Evolutionary conservation across 1,284 basidiomycete species (phyloP).

Genomic region (Irpex sp.): DNA sequence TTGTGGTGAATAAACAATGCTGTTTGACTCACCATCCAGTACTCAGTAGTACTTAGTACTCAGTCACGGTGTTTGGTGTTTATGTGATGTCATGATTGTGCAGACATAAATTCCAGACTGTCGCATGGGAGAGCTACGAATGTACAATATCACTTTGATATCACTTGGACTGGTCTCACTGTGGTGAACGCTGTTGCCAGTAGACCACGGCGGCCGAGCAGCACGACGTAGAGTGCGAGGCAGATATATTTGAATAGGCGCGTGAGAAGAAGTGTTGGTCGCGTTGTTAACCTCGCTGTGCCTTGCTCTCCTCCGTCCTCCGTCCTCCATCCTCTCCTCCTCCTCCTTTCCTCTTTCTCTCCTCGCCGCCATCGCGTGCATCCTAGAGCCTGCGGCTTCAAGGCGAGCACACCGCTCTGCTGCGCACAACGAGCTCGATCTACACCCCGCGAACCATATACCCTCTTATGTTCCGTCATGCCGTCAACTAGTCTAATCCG

Average conservation of each 20-base stretch:
- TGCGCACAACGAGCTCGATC: not conserved
- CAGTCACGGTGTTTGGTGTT: too few species aligned
- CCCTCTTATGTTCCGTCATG: slow-evolving; percentile 1
- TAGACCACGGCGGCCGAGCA: not conserved
- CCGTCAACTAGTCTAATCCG: not conserved
- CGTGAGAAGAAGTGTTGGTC: not conserved
- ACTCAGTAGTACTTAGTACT: too few species aligned
- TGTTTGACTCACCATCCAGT: too few species aligned
- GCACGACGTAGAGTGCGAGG: not conserved
- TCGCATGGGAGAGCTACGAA: too few species aligned
- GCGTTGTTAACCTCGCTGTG: not conserved
- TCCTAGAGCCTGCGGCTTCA: not conserved
- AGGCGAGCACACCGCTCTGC: not conserved
- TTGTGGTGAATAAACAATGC: too few species aligned
- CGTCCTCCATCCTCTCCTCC: not conserved
- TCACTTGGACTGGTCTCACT: too few species aligned
- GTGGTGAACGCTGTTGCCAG: not conserved
- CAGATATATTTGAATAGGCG: not conserved
- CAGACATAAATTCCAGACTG: too few species aligned
- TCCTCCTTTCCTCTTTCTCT: not conserved
- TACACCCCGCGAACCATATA: not conserved
- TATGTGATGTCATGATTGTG: too few species aligned
- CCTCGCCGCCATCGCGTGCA: not conserved
- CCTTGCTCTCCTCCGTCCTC: not conserved
- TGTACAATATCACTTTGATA: too few species aligned